Base-by-base conservation (phyloP, 2,329 filamentous ascomycete genomes). In the Epichloe uncinata region DNA sequence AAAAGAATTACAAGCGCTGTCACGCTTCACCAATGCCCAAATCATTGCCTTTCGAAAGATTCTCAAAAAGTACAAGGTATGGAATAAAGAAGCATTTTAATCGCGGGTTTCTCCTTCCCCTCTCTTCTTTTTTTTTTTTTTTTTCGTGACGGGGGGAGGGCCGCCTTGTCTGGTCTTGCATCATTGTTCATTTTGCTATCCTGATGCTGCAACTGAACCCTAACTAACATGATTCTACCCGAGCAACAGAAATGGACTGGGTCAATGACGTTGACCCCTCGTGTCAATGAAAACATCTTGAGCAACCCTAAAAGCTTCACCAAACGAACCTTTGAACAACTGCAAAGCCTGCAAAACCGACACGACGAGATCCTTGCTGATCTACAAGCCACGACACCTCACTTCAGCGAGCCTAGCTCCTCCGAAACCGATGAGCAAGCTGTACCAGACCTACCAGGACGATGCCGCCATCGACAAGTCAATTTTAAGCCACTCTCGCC, bases 31-130 rank as follows among this genome's bases (percentile, higher is more conserved):
- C 54, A 74, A 77, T 52, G 84, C 84, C 2, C 87, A 94, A 61
- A 73, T 82, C 9, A 78, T 83, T 4, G 87, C 84, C 4, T 90
- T 94, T 58, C 78, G 79, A 50, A 94, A 94, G 67, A 82, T 94
- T 37, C 70, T 90, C 35, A 93, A 91, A 94, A 94, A 94, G 63
- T 91, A 93, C 67, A 77, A 74, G 71, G 78, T 79, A 42, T n/a
- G 46, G 5, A 4, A 22, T 35, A 26, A 8, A 1, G 13, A 6
- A 7, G 2, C 16, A 18, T 12, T 5, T 22, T 11, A 18, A 11
- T 4, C 26, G 26, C 26, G 1, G 26, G 1, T 11, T 30, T 30
- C 8, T 30, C 4, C 8, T 30, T 30, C 26, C 7, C 7, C 2
- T 26, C 22, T 26, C 7, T 7, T 26, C 22, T 26, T 8, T 26